These are phyloP conservation scores for Raffaelea ambrosiae DNA, from an alignment of 2,329 filamentous ascomycete genomes.

Conservation along the genomic window DNA sequence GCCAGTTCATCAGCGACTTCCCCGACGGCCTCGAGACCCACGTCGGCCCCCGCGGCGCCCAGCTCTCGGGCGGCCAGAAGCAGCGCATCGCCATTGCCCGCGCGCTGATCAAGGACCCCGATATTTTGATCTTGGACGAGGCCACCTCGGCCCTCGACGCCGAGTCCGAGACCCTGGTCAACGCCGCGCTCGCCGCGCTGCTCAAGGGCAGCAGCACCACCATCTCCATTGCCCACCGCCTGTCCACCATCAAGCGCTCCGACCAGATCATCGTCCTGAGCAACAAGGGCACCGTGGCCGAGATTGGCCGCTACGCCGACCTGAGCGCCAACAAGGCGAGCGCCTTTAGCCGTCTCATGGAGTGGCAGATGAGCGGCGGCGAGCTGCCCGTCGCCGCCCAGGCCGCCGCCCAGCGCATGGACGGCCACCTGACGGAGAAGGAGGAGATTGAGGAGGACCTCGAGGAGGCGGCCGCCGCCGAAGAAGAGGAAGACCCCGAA, in stretches of 20 bases:
- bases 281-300: slow-evolving; percentile 78
- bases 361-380: slow-evolving; percentile 93
- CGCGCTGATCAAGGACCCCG: slow-evolving; percentile 87
- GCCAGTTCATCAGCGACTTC: slow-evolving; percentile 92
- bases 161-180: slow-evolving; percentile 93
- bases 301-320: slow-evolving; percentile 75
- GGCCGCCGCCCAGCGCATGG: slow-evolving; percentile 21
- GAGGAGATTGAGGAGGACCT: slow-evolving; percentile 45
- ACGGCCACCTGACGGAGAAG: slow-evolving; percentile 36
- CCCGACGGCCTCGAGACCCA: slow-evolving; percentile 92
- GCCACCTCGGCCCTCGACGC: slow-evolving; percentile 93
- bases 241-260: slow-evolving; percentile 93
- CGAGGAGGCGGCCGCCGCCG: slow-evolving; percentile 29
- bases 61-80: slow-evolving; percentile 93
- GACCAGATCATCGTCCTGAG: slow-evolving; percentile 91
- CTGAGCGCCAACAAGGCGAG: slow-evolving; percentile 66
- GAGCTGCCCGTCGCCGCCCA: slow-evolving; percentile 39
- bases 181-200: slow-evolving; percentile 74
- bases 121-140: slow-evolving; percentile 95
- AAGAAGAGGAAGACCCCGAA: slow-evolving; percentile 18
- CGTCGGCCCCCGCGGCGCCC: slow-evolving; percentile 84
- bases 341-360: slow-evolving; percentile 92
- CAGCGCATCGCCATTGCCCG: slow-evolving; percentile 96
- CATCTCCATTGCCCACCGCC: slow-evolving; percentile 91
- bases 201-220: slow-evolving; percentile 87